A percentile compares a stretch with the other conserved stretches of the same genome.
Evolutionary conservation across 495 filamentous ascomycete species (phyloP).

Genomic region (Aspergillus leporis): DNA sequence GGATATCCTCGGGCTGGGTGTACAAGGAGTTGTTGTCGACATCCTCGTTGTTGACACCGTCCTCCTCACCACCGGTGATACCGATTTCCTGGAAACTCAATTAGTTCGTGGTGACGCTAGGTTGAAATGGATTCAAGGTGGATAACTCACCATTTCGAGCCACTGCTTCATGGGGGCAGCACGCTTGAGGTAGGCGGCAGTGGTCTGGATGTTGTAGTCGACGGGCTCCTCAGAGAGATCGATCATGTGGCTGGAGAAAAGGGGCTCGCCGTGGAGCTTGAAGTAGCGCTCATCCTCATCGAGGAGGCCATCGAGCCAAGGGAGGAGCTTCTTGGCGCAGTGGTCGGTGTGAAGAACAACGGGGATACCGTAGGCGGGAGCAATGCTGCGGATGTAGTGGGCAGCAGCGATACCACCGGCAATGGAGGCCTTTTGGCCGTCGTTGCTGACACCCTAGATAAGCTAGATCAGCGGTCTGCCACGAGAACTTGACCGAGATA

Average conservation of each 20-base stretch:
- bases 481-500: background rate
- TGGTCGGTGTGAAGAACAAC: constrained; percentile 92
- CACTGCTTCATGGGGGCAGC: constrained; percentile 95
- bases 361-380: constrained; percentile 84
- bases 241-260: constrained; percentile 98
- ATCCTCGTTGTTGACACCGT: constrained; percentile 70
- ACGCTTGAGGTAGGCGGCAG: constrained; percentile 85
- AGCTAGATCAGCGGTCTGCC: background rate
- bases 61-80: constrained; percentile 94
- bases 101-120: background rate
- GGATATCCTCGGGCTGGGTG: constrained; percentile 96
- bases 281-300: constrained; percentile 90
- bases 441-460: constrained; percentile 73
- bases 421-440: constrained; percentile 83
- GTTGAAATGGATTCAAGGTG: background rate
- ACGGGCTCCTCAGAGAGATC: constrained; percentile 89
- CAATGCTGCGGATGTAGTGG: constrained; percentile 89
- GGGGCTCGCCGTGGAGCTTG: constrained; percentile 86
- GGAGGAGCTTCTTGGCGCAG: constrained; percentile 91
- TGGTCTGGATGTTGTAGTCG: constrained; percentile 87
- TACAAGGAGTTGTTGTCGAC: constrained; percentile 96
- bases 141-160: constrained; percentile 85
- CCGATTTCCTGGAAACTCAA: constrained; percentile 66
- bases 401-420: constrained; percentile 84
- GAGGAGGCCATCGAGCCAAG: constrained; percentile 96